Evolutionary conservation across 169 alveolate species (phyloP), one percentile per base, ranked within the genome.

Genomic region (Eimeria maxima): DNA sequence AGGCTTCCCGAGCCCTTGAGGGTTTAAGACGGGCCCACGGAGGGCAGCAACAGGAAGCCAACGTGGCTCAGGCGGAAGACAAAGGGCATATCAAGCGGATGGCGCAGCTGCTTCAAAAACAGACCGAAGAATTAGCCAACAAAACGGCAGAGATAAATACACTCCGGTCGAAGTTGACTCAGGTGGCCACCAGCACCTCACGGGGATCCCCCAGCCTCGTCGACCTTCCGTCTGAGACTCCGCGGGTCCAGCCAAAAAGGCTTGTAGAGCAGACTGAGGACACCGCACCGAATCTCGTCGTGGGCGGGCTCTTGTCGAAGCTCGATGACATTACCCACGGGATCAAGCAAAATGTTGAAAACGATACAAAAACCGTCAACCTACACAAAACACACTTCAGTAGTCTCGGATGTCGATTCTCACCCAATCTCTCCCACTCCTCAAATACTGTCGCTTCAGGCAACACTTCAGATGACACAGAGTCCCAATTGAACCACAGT

Each of bases 51-150:
- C 80, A 33, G 80, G 50, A 69, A 69, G 80, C 80, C n/a, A 22
- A 20, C n/a, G 45, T 50, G 11, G 47, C 80, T 11, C 80, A 69
- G 80, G 80, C 45, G 50, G 80, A 69, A 69, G 80, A 69, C n/a
- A 69, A 33, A n/a, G 80, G 50, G 1, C 80, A 69, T 11, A 69
- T 69, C n/a, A 8, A 69, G 50, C 80, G n/a, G n/a, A 69, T 69
- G 80, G 13, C 50, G n/a, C 80, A 69, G 50, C 80, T 69, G 80
- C 80, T 76, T 8, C 65, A 76, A 20, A 76, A 76, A 63, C 87
- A 76, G 63, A 45, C 87, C 18, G 60, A 47, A 42, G 87, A 76
- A 44, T 8, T 76, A 4, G 87, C 87, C 8, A 47, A 20, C 44
- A 76, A 76, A 42, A 47, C 63, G 5, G 87, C 87, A 0, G 63